Conservation (phyloP, 2,329 filamentous ascomycete genomes). For the Emydomyces testavorans region DNA sequence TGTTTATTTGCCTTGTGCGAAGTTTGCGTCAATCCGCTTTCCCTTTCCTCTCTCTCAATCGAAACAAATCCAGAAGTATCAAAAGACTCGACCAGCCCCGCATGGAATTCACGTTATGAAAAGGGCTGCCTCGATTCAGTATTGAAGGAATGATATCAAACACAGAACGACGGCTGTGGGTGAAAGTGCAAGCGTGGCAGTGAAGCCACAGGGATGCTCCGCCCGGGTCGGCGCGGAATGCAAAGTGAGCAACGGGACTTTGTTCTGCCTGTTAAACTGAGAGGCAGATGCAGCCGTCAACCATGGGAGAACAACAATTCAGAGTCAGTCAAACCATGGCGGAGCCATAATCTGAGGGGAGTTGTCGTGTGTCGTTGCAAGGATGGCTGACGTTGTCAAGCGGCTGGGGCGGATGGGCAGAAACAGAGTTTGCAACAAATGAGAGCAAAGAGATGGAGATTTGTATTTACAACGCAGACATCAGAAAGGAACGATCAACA, state of each 20-base stretch:
- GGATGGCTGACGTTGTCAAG: not conserved
- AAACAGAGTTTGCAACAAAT: conserved; percentile 3
- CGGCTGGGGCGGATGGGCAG: not conserved
- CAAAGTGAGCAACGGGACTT: not conserved
- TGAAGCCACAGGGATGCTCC: not conserved
- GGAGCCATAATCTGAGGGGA: not conserved
- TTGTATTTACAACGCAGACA: not conserved
- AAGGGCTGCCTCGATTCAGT: not conserved
- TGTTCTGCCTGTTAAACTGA: not conserved
- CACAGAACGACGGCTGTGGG: not conserved
- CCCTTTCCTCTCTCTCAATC: not conserved
- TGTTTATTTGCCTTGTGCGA: not conserved
- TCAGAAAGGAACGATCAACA: not conserved
- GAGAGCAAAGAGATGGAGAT: conserved; percentile 2
- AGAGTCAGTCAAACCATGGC: not conserved
- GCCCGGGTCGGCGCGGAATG: too few relatives aligned
- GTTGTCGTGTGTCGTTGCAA: not conserved
- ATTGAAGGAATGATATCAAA: not conserved
- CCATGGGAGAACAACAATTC: not conserved
- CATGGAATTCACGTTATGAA: not conserved
- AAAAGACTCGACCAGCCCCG: not conserved
- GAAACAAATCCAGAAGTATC: not conserved
- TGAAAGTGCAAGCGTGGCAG: not conserved
- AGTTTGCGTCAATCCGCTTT: not conserved
- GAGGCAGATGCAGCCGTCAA: not conserved